Base-by-base conservation (phyloP, 257 asterid genomes). In the Cordia subcordata region DNA sequence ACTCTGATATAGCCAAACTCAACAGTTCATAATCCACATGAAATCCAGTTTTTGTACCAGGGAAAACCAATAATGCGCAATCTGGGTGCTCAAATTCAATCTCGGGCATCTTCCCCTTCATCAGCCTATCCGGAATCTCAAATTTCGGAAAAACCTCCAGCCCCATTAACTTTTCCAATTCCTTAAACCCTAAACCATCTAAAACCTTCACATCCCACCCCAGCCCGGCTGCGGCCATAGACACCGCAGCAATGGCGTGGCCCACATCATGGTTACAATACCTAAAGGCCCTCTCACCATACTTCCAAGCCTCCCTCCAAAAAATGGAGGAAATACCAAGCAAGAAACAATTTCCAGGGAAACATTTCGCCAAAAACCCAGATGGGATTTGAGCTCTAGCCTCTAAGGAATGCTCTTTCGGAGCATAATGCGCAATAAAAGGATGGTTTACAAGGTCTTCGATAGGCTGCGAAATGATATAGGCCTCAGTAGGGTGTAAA, bases 241-340 rank as follows among this genome's bases (percentile, higher is more conserved):
- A 19, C 58, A 92, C 93, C 8, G 98, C 95, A 8, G 87, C 98
- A 59, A 81, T 82, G 42, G 95, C 96, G 50, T 92, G 98, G 10
- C 98, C 98, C 17, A 92, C 94, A 20, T 92, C 98, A 75, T 92
- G 98, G 79, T 92, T 92, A 47, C 98, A 92, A 50, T 92, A 92
- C 88, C 98, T 88, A 72, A 88, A 88, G 23, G 88, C 98, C 81
- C 98, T 81, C 74, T 92, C 98, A 5, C 98, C 98, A 61, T 88
- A 92, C 71, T 92, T 92, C 95, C 98, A 92, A 58, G 96, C 93
- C 61, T 92, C 96, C 76, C 96, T 78, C 98, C 96, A 92, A 65
- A 85, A 91, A 61, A 88, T 77, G 4, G 98, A 92, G 13, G 96
- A 81, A 17, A 92, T 60, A 8, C 96, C 98, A 23, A 92, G 58